Base-by-base conservation (phyloP, 257 asterid genomes). In the Capsicum chinense region DNA sequence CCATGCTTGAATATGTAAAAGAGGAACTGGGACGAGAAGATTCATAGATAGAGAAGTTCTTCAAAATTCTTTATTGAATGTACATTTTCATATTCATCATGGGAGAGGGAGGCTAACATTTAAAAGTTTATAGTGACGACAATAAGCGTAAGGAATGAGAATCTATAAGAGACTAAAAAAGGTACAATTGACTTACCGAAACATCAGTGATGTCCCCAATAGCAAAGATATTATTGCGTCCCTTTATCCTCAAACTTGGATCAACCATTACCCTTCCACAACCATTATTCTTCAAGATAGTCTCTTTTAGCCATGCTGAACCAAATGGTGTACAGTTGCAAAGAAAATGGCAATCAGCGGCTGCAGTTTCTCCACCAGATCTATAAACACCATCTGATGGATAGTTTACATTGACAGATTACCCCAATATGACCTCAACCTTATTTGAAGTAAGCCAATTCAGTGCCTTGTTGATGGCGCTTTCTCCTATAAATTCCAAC, bases 191-290 rank as follows among this genome's bases (percentile, higher is more conserved):
- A 26, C 58, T 81, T 59, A 81, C 84, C 47, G 57, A 57, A 63
- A 85, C 56, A 64, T 85, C 83, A 3, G 86, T 85, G 56, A 85
- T 85, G 66, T 83, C 88, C 21, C 88, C 86, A 83, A 83, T 83
- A 17, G 83, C 84, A 80, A 85, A 85, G 59, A 85, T 74, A 44
- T 82, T 85, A 5, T 4, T 63, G 44, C 14, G 86, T 10, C 81
- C 85, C 83, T 85, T 76, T 47, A 83, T 82, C 79, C 85, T 82
- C 73, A 85, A 79, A 37, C 78, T 73, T 48, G 60, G 82, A 83
- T 85, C 85, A 26, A 85, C 88, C 88, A 82, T 85, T 56, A 85
- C 17, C 79, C 81, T 85, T 9, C 88, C 88, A 50, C 71, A 67
- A 78, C 17, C 48, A 81, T 74, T 58, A 63, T 83, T 57, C 70